Evolutionary conservation across 345 rosid genomes (phyloP), one percentile per base, ranked within the genome.

Genomic region (Eucalyptus curtisii): DNA sequence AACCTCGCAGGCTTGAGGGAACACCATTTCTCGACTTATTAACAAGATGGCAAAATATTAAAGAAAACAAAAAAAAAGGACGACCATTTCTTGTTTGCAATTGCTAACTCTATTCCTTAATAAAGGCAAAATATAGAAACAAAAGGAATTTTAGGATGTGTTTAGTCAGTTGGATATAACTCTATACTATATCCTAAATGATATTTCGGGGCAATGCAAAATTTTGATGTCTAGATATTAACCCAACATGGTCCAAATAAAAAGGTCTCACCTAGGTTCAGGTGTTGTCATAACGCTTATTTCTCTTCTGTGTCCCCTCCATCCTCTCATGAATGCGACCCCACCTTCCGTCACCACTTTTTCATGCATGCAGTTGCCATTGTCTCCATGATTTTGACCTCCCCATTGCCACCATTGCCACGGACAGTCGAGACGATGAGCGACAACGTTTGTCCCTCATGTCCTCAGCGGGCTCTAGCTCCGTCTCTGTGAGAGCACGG

Each of bases 361-460:
- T 68, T 3, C 79, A 7, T 68, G 42, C 44, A 33, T 33, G 24
- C 25, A 9, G 7, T 10, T 9, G 17, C 44, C 81, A 1, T 3
- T 17, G 81, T 71, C 81, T 71, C 45, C 4, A 5, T 71, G 44
- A 19, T 71, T 71, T 71, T 71, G 45, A 71, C 81, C 3, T 71
- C 13, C 45, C 81, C 25, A 71, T 71, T 2, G 25, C 44, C 7
- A 17, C 1, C 0, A 0, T 71, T 20, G 7, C 45, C 13, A 1
- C 25, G 25, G 0, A 71, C 27, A 22, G 25, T 71, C 80, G 1
- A 71, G 81, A 19, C 25, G 3, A 17, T 1, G 24, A 68, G 0
- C 17, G 24, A 33, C 12, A 10, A 37, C 45, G 40, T 37, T 71
- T 9, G 13, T 20, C 0, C 81, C 25, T 6, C 81, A 3, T 37